Evolutionary conservation across 73 alveolate genomes (phyloP).

Genomic region (Urostyla sp.): DNA sequence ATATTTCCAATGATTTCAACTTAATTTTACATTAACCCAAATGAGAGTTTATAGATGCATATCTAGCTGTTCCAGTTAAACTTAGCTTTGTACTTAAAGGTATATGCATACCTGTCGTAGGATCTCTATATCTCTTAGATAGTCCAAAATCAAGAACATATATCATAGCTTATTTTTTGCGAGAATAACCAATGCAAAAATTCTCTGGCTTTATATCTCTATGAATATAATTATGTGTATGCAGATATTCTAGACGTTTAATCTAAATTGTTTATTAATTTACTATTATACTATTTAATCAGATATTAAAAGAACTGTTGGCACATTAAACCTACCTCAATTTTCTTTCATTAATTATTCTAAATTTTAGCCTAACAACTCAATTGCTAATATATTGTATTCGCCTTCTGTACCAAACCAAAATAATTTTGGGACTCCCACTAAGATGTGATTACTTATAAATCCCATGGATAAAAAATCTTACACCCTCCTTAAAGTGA

Average conservation of each 20-base stretch:
- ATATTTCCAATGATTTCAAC: slow-evolving; percentile 7
- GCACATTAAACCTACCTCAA: slow-evolving; percentile 63
- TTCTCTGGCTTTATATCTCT: slow-evolving; percentile 94
- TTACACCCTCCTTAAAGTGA: slow-evolving; percentile 46
- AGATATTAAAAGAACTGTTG: slow-evolving; percentile 74
- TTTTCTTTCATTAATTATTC: slow-evolving; percentile 75
- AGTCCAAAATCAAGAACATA: slow-evolving; percentile 85
- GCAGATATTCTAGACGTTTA: slow-evolving; percentile 74
- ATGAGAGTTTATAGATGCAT: slow-evolving; percentile 81
- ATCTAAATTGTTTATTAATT: slow-evolving; percentile 26
- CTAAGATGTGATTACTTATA: too few species aligned
- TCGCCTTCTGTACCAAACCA: slow-evolving; percentile 69
- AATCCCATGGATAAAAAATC: not conserved
- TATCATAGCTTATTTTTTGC: slow-evolving; percentile 11
- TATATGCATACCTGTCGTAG: slow-evolving; percentile 79
- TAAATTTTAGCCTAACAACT: slow-evolving; percentile 71
- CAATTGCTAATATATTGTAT: slow-evolving; percentile 62
- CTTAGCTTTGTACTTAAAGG: slow-evolving; percentile 69
- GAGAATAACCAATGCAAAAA: slow-evolving; percentile 74
- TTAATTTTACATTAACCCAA: slow-evolving; percentile 59
- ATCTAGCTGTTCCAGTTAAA: slow-evolving; percentile 87
- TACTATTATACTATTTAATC: slow-evolving; percentile 69
- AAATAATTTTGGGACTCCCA: slow-evolving; percentile 68
- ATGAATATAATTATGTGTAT: slow-evolving; percentile 78
- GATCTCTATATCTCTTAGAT: slow-evolving; percentile 76